Evolutionary conservation across 2,329 filamentous ascomycete genomes (phyloP).

Genomic region (Aspergillus alliaceus): DNA sequence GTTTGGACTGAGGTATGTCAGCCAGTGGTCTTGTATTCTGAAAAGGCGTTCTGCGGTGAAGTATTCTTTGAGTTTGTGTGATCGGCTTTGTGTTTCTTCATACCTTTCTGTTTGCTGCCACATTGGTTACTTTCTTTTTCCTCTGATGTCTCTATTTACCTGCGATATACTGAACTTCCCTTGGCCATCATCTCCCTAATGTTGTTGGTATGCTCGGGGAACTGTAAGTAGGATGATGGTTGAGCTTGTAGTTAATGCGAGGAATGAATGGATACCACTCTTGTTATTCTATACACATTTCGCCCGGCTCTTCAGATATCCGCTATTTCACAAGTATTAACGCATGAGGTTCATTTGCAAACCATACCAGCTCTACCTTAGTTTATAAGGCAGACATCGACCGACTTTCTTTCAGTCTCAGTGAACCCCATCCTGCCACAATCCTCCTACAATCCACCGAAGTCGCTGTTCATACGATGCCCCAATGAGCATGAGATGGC

Average conservation of each 20-base stretch:
- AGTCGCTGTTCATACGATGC: too few species aligned
- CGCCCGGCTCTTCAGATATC: too few species aligned
- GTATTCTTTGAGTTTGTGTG: constrained; percentile 13
- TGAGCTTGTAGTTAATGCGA: constrained; percentile 30
- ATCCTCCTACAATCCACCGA: too few species aligned
- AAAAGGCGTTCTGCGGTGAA: constrained; percentile 22
- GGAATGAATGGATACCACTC: constrained; percentile 26
- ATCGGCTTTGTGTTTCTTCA: constrained; percentile 6
- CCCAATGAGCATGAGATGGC: too few species aligned
- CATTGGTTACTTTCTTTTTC: constrained; percentile 8
- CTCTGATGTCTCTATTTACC: constrained; percentile 9
- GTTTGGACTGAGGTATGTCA: constrained; percentile 10
- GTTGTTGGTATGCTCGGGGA: constrained; percentile 5
- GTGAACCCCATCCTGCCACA: too few species aligned
- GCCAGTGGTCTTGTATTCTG: constrained; percentile 14
- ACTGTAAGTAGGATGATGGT: constrained; percentile 22
- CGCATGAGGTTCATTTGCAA: too few species aligned
- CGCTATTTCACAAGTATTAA: too few species aligned
- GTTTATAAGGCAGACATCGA: too few species aligned
- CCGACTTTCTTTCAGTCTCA: too few species aligned
- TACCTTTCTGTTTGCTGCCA: constrained; percentile 10
- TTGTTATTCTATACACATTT: not conserved
- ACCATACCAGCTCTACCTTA: too few species aligned
- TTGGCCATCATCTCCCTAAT: constrained; percentile 9
- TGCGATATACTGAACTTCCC: constrained; percentile 10